phyloP scores from a whole-genome alignment of 768 basidiomycete species.

The Filobasidium wieringae region DNA sequence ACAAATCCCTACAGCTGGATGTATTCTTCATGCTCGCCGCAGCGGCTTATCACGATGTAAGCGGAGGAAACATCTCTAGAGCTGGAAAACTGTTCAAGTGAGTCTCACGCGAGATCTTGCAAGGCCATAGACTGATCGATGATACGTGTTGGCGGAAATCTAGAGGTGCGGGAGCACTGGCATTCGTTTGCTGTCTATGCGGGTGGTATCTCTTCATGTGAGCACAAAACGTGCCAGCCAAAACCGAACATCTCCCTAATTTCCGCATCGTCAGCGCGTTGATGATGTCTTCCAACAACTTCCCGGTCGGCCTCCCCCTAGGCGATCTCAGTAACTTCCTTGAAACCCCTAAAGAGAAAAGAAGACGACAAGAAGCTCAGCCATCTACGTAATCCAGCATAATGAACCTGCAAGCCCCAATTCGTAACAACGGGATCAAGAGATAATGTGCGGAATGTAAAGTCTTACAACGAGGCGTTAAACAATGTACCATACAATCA shows the following conservation, averaged over 20 bases:
- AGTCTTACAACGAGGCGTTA: too few relatives aligned
- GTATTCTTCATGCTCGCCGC: constrained; percentile 22
- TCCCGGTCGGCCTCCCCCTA: constrained; percentile 24
- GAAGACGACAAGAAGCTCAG: too few relatives aligned
- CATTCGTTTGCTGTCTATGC: constrained; percentile 16
- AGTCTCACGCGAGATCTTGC: not conserved
- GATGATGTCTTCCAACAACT: constrained; percentile 19
- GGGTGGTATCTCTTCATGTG: constrained; percentile 12
- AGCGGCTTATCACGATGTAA: constrained; percentile 7
- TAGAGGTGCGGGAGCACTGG: constrained; percentile 22
- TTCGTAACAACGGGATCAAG: too few relatives aligned
- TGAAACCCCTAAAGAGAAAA: too few relatives aligned
- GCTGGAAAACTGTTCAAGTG: constrained; percentile 1
- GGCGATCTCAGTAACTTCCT: constrained; percentile 26
- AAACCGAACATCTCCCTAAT: not conserved
- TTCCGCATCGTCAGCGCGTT: constrained; percentile 18
- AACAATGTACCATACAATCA: too few relatives aligned
- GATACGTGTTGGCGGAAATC: not conserved
- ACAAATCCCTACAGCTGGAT: constrained; percentile 13
- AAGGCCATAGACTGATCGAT: not conserved
- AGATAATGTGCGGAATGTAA: too few relatives aligned
- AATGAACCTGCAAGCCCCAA: too few relatives aligned
- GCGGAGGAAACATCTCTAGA: not conserved
- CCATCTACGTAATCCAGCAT: too few relatives aligned
- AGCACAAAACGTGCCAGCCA: not conserved